Conservation (phyloP, 148 eudicot species). For the Suaeda aralocaspica region DNA sequence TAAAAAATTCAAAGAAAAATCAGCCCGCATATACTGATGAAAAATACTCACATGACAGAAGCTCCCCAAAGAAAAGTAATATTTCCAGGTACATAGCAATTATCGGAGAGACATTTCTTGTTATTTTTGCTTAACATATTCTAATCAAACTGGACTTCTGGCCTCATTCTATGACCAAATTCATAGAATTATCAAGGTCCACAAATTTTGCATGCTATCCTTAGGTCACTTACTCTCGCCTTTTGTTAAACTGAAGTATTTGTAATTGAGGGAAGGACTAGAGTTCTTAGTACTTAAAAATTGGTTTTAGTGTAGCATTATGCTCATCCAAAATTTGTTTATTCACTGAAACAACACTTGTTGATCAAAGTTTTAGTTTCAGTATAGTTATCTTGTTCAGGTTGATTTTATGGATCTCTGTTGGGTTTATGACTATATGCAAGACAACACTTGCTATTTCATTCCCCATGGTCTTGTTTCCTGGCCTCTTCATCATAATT, state of each 20-base stretch:
- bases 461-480: not conserved
- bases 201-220: not conserved
- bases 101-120: not conserved
- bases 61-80: slow-evolving; percentile 37
- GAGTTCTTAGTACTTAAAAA: not conserved
- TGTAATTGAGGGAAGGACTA: not conserved
- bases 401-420: not conserved
- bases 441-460: not conserved
- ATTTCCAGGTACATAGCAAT: slow-evolving; percentile 43
- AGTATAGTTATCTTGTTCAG: not conserved
- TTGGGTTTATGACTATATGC: not conserved
- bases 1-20: slow-evolving; percentile 36
- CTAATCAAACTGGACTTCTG: not conserved
- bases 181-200: not conserved
- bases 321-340: not conserved
- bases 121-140: slow-evolving; percentile 7
- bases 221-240: not conserved
- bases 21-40: slow-evolving; percentile 41
- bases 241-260: not conserved
- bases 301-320: not conserved
- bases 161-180: not conserved
- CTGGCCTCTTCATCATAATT: not conserved
- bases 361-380: not conserved
- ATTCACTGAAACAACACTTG: not conserved
- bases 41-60: slow-evolving; percentile 36